Evolutionary conservation across 148 eudicot genomes (phyloP), one percentile per base, ranked within the genome.

Genomic region (Nyssa sinensis): DNA sequence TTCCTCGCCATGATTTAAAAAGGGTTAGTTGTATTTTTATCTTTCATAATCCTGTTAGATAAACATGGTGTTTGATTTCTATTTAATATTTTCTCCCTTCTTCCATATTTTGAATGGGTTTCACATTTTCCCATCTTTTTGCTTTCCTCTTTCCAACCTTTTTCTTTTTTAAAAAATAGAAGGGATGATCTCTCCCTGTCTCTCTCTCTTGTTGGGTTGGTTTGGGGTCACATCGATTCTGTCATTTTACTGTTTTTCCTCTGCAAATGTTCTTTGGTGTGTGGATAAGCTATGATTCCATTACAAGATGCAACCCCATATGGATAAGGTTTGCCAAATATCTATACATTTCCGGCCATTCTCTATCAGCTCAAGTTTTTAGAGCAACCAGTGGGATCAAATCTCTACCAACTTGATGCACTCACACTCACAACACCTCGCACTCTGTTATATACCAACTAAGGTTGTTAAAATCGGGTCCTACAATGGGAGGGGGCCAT

Each of bases 1-100:
- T 89, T 63, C 94, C 90, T 0, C 83, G 94, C 9, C 94, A 88
- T 76, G 81, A 88, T 53, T 71, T 92, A 33, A 78, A 67, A 72
- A 86, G 79, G 97, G 97, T 92, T 58, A 64, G 89, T 59, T 17
- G 58, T 39, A 5, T 41, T 41, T 49, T 7, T 47, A n/a, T 2
- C 34, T 39, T 3, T 16, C 7, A 13, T 23, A 30, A 10, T 49
- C 3, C 21, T 49, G 16, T 49, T 49, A 14, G 21, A 13, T 49
- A 49, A 49, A 49, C 13, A 49, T 49, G 21, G 19, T 7, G 41
- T 3, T 4, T 37, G 8, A 3, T 4, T 8, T 37, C 41, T 37
- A 37, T 37, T 37, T 37, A 8, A 37, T 4, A 39, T 12, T 4
- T 7, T 39, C 7, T 39, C 6, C 11, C 11, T 39, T 1, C 11